A percentile compares a stretch with the other conserved stretches of the same genome.
Conservation (phyloP, 768 basidiomycete species). For the Rhodocollybia butyracea region DNA sequence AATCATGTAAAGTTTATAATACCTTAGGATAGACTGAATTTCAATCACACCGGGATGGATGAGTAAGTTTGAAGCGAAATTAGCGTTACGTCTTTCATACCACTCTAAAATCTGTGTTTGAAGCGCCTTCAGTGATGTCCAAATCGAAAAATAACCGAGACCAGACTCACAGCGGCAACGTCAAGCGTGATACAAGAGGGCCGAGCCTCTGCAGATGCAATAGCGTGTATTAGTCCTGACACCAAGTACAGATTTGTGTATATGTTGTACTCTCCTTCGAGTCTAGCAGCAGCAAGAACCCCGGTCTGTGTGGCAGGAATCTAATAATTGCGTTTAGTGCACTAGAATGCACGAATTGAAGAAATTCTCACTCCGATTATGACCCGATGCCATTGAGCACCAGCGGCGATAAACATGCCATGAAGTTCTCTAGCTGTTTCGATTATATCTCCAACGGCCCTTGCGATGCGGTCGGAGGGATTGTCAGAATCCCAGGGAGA, state of each 20-base stretch:
- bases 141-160: background rate
- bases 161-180: background rate
- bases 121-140: background rate
- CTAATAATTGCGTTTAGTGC: background rate
- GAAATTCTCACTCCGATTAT: background rate
- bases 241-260: background rate
- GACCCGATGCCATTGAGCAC: background rate
- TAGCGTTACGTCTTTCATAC: conserved; percentile 7
- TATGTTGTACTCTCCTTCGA: background rate
- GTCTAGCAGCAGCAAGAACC: background rate
- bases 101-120: conserved; percentile 1
- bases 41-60: background rate
- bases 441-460: background rate
- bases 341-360: background rate
- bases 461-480: background rate
- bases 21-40: background rate
- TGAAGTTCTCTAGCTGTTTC: background rate
- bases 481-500: background rate
- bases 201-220: background rate
- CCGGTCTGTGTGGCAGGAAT: conserved; percentile 4
- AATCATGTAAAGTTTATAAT: conserved; percentile 1
- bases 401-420: background rate
- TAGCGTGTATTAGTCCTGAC: conserved; percentile 4
- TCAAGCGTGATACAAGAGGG: background rate
- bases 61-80: too few species aligned